phyloP scores from a whole-genome alignment of 805 yeast species.

The Pichia cephalocereana region DNA sequence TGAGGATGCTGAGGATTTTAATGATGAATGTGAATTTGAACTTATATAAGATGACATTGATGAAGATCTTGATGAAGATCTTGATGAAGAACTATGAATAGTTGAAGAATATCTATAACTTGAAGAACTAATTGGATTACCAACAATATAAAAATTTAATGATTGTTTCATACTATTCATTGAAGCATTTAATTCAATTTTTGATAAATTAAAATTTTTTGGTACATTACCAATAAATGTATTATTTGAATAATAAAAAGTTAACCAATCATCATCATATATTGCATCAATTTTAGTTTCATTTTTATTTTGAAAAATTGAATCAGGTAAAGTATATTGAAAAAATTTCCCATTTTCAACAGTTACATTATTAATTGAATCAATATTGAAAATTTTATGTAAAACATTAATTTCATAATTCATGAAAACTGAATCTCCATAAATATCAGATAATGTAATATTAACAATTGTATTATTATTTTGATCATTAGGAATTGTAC shows the following conservation, averaged over 20 bases:
- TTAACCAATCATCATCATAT: slow-evolving; percentile 53
- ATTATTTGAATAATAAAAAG: slow-evolving; percentile 47
- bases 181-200: slow-evolving; percentile 34
- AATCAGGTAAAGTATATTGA: slow-evolving; percentile 41
- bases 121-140: slow-evolving; percentile 29
- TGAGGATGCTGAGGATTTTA: slow-evolving; percentile 20
- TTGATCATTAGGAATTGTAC: slow-evolving; percentile 45
- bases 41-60: slow-evolving; percentile 6
- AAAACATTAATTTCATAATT: slow-evolving; percentile 49
- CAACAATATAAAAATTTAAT: slow-evolving; percentile 43
- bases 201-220: slow-evolving; percentile 31
- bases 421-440: slow-evolving; percentile 49
- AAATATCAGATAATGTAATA: slow-evolving; percentile 49
- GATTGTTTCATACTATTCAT: slow-evolving; percentile 29
- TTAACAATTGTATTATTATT: slow-evolving; percentile 35
- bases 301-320: slow-evolving; percentile 47
- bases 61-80: slow-evolving; percentile 23
- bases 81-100: slow-evolving; percentile 10
- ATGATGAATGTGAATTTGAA: slow-evolving; percentile 16
- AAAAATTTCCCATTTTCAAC: slow-evolving; percentile 61
- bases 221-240: slow-evolving; percentile 68
- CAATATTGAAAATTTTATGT: slow-evolving; percentile 45
- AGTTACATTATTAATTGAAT: slow-evolving; percentile 45
- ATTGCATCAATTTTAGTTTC: slow-evolving; percentile 40
- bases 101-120: slow-evolving; percentile 17